These are phyloP conservation scores for Russula sp. DNA, from an alignment of 768 basidiomycete species.

Conservation along the genomic window DNA sequence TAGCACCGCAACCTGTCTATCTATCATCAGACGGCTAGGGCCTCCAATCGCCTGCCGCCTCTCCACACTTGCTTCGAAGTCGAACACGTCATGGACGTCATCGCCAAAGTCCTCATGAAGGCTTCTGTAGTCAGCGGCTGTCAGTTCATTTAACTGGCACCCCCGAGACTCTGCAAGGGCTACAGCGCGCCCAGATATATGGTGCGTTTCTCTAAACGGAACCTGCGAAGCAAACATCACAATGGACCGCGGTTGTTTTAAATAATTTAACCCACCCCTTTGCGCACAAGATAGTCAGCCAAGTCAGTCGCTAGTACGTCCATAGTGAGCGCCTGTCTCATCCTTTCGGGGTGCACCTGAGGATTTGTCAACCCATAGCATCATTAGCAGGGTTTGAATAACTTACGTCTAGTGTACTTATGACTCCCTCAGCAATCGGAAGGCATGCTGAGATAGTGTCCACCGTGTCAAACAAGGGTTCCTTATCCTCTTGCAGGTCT, in stretches of 20 bases:
- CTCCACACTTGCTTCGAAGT: conserved; percentile 96
- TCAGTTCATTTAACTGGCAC: conserved; percentile 77
- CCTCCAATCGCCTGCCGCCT: conserved; percentile 89
- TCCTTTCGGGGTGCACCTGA: conserved; percentile 85
- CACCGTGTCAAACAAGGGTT: conserved; percentile 91
- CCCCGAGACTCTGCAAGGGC: conserved; percentile 83
- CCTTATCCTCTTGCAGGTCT: conserved; percentile 98
- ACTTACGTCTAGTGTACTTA: conserved; percentile 80
- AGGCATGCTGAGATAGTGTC: conserved; percentile 86
- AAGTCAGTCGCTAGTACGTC: conserved; percentile 98
- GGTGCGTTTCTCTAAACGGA: conserved; percentile 98
- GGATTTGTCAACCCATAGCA: neutral
- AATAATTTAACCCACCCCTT: conserved; percentile 63
- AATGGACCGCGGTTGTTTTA: conserved; percentile 1
- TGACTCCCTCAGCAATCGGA: conserved; percentile 90
- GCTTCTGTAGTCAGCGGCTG: conserved; percentile 69
- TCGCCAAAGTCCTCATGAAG: conserved; percentile 73
- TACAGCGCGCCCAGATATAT: conserved; percentile 94
- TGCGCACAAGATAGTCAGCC: conserved; percentile 97
- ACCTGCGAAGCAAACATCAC: conserved; percentile 45
- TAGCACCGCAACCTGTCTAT: conserved; percentile 76
- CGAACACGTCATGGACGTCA: conserved; percentile 80
- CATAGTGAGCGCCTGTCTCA: conserved; percentile 88
- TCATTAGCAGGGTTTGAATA: neutral
- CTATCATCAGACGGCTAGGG: conserved; percentile 76